Conservation (phyloP, 169 alveolate genomes). For the Cryptosporidium baileyi region DNA sequence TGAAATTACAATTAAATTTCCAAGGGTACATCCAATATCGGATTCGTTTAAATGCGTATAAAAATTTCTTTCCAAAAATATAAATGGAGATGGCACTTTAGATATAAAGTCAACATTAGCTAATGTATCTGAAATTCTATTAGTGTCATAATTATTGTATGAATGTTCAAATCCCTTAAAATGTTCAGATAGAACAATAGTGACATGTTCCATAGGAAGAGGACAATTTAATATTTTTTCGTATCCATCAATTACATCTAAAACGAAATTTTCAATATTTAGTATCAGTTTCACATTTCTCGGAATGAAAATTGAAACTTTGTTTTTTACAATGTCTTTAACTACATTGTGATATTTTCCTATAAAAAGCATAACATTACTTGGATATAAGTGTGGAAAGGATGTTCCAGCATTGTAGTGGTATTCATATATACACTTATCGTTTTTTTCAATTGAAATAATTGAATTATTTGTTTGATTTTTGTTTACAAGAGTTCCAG, state of each 20-base stretch:
- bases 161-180: background rate
- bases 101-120: slow-evolving; percentile 1
- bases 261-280: background rate
- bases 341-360: slow-evolving; percentile 24
- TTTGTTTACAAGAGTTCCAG: background rate
- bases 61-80: slow-evolving; percentile 10
- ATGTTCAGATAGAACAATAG: background rate
- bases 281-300: background rate
- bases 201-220: slow-evolving; percentile 28
- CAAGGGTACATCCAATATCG: slow-evolving; percentile 19
- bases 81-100: slow-evolving; percentile 1
- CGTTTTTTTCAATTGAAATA: background rate
- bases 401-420: slow-evolving; percentile 23
- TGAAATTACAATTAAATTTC: slow-evolving; percentile 9
- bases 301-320: background rate
- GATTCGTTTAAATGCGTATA: slow-evolving; percentile 6
- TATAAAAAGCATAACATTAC: slow-evolving; percentile 16
- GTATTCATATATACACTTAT: background rate
- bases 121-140: slow-evolving; percentile 17
- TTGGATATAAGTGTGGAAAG: slow-evolving; percentile 55
- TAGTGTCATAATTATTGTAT: background rate
- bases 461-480: background rate
- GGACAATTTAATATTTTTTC: slow-evolving; percentile 3
- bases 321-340: background rate
- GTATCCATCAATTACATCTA: slow-evolving; percentile 30